Conservation (phyloP, 768 basidiomycete species). For the Postia placenta region DNA sequence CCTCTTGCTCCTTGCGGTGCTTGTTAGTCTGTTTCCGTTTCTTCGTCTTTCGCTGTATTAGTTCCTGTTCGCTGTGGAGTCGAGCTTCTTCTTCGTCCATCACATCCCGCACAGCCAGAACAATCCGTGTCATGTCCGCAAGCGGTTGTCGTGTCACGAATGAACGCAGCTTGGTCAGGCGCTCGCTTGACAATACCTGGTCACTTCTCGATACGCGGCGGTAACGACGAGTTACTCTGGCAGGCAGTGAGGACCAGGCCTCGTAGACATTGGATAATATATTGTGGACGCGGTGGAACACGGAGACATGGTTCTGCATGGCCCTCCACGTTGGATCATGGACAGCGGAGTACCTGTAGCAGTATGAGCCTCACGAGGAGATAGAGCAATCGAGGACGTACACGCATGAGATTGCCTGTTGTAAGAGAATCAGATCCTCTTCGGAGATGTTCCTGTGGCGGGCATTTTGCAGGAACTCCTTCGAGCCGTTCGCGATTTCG, state of each 20-base stretch:
- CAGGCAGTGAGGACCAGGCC: too few species aligned
- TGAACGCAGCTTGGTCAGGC: background rate
- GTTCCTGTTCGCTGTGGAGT: too few species aligned
- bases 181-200: conserved; percentile 1
- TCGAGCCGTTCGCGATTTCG: conserved; percentile 36
- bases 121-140: conserved; percentile 40
- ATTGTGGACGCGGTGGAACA: conserved; percentile 51
- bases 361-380: too few species aligned
- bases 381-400: too few species aligned
- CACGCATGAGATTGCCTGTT: conserved; percentile 54
- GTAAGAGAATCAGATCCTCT: conserved; percentile 47
- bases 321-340: conserved; percentile 52
- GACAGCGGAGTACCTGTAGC: conserved; percentile 36
- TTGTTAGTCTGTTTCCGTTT: too few species aligned
- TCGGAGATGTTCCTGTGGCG: conserved; percentile 33
- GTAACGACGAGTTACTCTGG: too few species aligned
- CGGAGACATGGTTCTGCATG: conserved; percentile 51
- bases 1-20: conserved; percentile 8
- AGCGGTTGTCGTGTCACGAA: conserved; percentile 50
- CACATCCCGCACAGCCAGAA: too few species aligned
- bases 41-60: too few species aligned
- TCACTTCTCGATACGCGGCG: too few species aligned
- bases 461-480: conserved; percentile 35
- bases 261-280: conserved; percentile 39
- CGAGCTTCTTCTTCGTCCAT: too few species aligned